Evolutionary conservation across 1,284 basidiomycete genomes (phyloP).

Genomic region (Crocinoboletus sp.): DNA sequence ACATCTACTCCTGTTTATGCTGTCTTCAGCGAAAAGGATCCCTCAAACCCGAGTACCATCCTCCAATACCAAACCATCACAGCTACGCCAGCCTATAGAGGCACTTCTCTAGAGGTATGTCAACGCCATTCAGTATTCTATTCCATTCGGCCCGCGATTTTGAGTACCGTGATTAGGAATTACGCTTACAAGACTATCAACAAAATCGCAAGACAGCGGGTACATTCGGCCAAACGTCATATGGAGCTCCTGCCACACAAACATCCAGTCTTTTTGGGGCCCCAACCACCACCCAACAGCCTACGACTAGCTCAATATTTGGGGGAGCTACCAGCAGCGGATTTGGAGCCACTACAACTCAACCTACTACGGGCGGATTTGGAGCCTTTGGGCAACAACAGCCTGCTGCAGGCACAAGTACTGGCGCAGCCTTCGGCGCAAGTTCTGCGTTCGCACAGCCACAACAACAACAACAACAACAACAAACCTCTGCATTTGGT

Average conservation of each 20-base stretch:
- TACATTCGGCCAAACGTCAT: slow-evolving; percentile 41
- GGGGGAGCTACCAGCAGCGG: slow-evolving; percentile 24
- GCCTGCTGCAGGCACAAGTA: slow-evolving; percentile 30
- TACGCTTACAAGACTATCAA: slow-evolving; percentile 69
- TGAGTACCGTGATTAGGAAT: slow-evolving; percentile 45
- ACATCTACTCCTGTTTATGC: slow-evolving; percentile 56
- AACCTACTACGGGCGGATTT: slow-evolving; percentile 26
- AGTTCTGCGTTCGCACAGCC: slow-evolving; percentile 35
- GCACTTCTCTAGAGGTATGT: slow-evolving; percentile 67
- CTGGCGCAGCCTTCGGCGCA: slow-evolving; percentile 39
- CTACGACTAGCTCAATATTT: slow-evolving; percentile 33
- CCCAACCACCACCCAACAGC: slow-evolving; percentile 31
- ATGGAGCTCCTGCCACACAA: slow-evolving; percentile 28
- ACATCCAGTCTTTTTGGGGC: slow-evolving; percentile 40
- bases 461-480: too few species aligned
- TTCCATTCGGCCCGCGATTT: slow-evolving; percentile 2
- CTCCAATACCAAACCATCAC: slow-evolving; percentile 70
- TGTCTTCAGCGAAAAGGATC: slow-evolving; percentile 57
- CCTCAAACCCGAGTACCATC: slow-evolving; percentile 35
- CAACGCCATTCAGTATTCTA: neutral
- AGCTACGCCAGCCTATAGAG: slow-evolving; percentile 65
- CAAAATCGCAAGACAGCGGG: slow-evolving; percentile 70
- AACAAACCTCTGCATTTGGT: slow-evolving; percentile 33
- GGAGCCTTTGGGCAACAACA: slow-evolving; percentile 31
- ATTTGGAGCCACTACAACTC: slow-evolving; percentile 36